Evolutionary conservation across 805 yeast genomes (phyloP).

Genomic region (Saturnispora kantuleensis): DNA sequence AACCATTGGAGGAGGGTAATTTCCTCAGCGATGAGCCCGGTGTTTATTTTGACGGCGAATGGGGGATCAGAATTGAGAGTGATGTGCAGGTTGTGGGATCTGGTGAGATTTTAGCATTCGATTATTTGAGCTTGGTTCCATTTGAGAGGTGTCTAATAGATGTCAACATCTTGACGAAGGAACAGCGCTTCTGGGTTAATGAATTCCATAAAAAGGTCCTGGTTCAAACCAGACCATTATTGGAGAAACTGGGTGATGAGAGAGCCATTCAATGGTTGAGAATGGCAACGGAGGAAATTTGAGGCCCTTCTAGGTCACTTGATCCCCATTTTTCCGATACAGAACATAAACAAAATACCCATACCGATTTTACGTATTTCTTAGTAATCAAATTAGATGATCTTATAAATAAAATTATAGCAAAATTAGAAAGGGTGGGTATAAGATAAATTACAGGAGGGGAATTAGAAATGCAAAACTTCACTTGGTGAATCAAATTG

Average conservation of each 20-base stretch:
- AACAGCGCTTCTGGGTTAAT: constrained; percentile 64
- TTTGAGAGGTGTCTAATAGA: constrained; percentile 73
- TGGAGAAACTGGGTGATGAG: constrained; percentile 47
- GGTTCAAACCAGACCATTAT: constrained; percentile 36
- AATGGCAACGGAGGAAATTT: constrained; percentile 41
- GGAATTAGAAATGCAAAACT: constrained; percentile 18
- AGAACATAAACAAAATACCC: neutral
- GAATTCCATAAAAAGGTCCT: constrained; percentile 52
- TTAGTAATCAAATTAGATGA: neutral
- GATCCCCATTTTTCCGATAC: neutral
- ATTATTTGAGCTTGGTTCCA: constrained; percentile 79
- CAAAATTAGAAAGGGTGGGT: too few relatives aligned
- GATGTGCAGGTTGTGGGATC: constrained; percentile 56
- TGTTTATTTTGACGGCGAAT: constrained; percentile 79
- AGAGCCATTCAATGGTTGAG: constrained; percentile 61
- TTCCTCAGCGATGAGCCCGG: constrained; percentile 92
- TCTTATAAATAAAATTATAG: too few relatives aligned
- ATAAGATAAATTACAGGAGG: neutral
- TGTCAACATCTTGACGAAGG: constrained; percentile 38
- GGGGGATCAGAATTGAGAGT: constrained; percentile 84
- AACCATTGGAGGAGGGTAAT: constrained; percentile 56
- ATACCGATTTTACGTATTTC: too few relatives aligned
- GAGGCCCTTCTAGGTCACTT: neutral
- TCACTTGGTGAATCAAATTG: constrained; percentile 39
- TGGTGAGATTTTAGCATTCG: constrained; percentile 50